Base-by-base conservation (phyloP, 1,139 yeast species). In the Arxiozyma telluris region DNA sequence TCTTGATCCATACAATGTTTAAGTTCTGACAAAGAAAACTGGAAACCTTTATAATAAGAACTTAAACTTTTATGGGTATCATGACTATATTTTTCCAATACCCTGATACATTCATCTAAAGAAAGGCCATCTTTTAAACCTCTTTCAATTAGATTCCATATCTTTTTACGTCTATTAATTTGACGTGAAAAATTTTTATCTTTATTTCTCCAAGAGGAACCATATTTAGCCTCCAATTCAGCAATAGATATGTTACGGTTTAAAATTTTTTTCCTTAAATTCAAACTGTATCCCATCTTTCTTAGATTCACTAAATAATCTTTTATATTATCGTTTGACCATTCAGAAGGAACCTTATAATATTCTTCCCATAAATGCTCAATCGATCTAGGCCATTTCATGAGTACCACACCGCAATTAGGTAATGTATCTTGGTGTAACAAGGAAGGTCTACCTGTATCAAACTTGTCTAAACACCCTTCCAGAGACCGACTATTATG, bases 121-220 rank as follows among this genome's bases (percentile, higher is more conserved):
- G 58, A 42, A 17, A 65, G 51, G 2, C 65, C 66, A 54, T 61
- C 63, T 22, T 52, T 50, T 25, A 64, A 44, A 4, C 67, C 67
- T 30, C 57, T 62, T 50, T 65, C 68, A 44, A 65, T 64, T 7
- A 65, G 58, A 42, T 58, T 57, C 68, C 68, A 65, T 21, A 64
- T 62, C 47, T 65, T 65, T 55, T 65, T 65, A 41, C 68, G 55
- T 45, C 68, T 60, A 51, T 65, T 65, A 21, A 65, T 61, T 52
- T 65, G 68, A 41, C 68, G 55, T 1, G 68, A 64, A 50, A 65
- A 62, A 54, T 64, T 64, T 50, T 64, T 65, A 46, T 64, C 66
- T 38, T 54, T 57, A 53, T 61, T 63, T 44, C 67, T 58, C 68
- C 68, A 65, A 0, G 64, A 58, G 2, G 66, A 63, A 9, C 67